Evolutionary conservation across 1,284 basidiomycete genomes (phyloP), one percentile per base, ranked within the genome.

Genomic region (Psilocybe mexicana): DNA sequence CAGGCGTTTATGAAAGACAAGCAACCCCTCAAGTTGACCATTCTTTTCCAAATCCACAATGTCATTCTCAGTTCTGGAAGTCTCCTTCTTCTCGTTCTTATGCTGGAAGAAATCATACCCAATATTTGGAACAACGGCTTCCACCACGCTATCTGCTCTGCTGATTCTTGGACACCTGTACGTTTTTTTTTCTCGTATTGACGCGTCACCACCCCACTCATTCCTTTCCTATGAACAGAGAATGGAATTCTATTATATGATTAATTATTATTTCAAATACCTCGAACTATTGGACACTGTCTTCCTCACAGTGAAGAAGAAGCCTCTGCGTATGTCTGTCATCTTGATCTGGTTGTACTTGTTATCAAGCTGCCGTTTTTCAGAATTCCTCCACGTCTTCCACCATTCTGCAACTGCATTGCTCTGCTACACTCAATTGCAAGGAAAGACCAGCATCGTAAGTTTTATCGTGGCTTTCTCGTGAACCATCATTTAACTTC

Each of bases 381-480:
- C 68, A 96, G 92, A 92, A 60, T 98, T 98, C 80, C 79, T 99
- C 63, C 96, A 99, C 74, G 96, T 98, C 66, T 98, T 97, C 82
- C 96, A 98, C 75, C 96, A 98, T 80, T 94, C 96, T 61, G 96
- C 96, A n/a, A 98, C 96, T 57, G 96, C 96, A 59, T 76, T 96
- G 55, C 82, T 99, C 60, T 98, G 96, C 79, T 98, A 88, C 74
- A 88, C 89, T 57, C 96, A 99, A 78, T 82, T 99, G 63, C 90
- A 96, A 67, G 96, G 97, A 70, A 84, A 85, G 73, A 96, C 95
- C 52, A 93, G 92, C 64, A 87, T 97, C 62, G 92, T 94, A 73
- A 64, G 88, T 70, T 52, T n/a, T 38, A 18, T 12, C 52, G 52
- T 55, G 43, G 50, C 53, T 38, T 65, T 58, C 53, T 46, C 55